A percentile compares a stretch with the other conserved stretches of the same genome.
Evolutionary conservation across 2,329 filamentous ascomycete genomes (phyloP).

Genomic region (Pestalotiopsis sp.): DNA sequence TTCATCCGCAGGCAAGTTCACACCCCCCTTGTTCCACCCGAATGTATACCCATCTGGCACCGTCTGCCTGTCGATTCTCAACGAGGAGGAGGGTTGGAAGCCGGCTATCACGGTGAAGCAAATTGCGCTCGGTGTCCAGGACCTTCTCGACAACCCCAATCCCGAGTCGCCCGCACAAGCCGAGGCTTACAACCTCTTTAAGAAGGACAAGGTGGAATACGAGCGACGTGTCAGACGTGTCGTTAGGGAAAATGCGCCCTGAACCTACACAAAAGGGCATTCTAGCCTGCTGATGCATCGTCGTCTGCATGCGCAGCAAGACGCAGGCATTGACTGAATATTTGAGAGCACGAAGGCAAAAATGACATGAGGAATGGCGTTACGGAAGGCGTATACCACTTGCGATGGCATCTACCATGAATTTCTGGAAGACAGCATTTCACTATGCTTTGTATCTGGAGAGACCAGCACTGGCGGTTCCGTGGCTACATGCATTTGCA

Average conservation of each 20-base stretch:
- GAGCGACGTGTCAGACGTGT: conserved; percentile 84
- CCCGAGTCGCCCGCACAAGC: conserved; percentile 96
- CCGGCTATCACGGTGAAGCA: conserved; percentile 98
- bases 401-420: conserved; percentile 12
- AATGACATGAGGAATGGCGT: conserved; percentile 10
- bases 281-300: neutral
- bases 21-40: conserved; percentile 92
- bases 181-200: conserved; percentile 57
- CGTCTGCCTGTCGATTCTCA: conserved; percentile 93
- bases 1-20: conserved; percentile 77
- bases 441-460: conserved; percentile 2
- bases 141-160: conserved; percentile 93
- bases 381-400: conserved; percentile 16
- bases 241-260: conserved; percentile 80
- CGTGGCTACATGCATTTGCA: conserved; percentile 7
- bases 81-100: conserved; percentile 98
- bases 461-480: conserved; percentile 15
- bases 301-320: conserved; percentile 44
- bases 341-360: neutral
- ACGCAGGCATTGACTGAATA: conserved; percentile 10
- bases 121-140: conserved; percentile 93
- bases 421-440: conserved; percentile 9
- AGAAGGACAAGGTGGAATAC: conserved; percentile 12
- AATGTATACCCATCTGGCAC: conserved; percentile 99
- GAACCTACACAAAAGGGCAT: neutral